Percentiles rank a stretch among this genome's conserved stretches.
Conservation (phyloP, 2,329 filamentous ascomycete genomes). For the Sphaerulina musiva region DNA sequence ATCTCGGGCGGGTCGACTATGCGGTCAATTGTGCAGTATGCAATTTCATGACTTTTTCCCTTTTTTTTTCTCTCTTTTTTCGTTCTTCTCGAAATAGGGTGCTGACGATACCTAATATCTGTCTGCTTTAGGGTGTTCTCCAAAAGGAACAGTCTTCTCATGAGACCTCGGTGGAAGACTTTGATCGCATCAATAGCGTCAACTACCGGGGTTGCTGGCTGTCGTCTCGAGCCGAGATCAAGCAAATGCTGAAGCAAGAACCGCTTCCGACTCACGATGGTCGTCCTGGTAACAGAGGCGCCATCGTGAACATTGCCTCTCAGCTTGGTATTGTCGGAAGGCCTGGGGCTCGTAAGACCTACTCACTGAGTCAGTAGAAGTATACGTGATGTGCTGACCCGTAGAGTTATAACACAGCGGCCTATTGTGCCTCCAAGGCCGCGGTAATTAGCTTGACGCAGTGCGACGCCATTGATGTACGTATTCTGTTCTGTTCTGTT, state of each 20-base stretch:
- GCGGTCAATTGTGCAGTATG: constrained; percentile 40
- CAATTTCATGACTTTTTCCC: too few relatives aligned
- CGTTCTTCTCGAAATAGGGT: not conserved
- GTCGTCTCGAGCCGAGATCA: constrained; percentile 39
- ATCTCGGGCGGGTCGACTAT: constrained; percentile 43
- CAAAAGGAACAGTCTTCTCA: constrained; percentile 36
- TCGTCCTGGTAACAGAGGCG: constrained; percentile 37
- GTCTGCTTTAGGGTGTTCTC: constrained; percentile 32
- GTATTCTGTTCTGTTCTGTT: constrained; percentile 5
- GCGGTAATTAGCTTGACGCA: constrained; percentile 44
- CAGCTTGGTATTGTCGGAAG: constrained; percentile 41
- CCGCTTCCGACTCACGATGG: constrained; percentile 41
- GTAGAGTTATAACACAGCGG: constrained; percentile 29
- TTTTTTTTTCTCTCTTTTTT: too few relatives aligned
- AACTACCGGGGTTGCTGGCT: constrained; percentile 46
- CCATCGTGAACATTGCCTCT: constrained; percentile 44
- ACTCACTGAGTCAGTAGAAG: not conserved
- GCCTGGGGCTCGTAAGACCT: constrained; percentile 36
- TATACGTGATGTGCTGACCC: not conserved
- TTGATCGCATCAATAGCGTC: constrained; percentile 40
- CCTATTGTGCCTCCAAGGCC: constrained; percentile 44
- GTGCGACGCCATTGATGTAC: constrained; percentile 44
- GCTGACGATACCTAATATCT: not conserved
- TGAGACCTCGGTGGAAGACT: constrained; percentile 35
- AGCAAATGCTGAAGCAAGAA: constrained; percentile 42